phyloP scores from a whole-genome alignment of 176 grass and related monocot species.

The Zizania latifolia region DNA sequence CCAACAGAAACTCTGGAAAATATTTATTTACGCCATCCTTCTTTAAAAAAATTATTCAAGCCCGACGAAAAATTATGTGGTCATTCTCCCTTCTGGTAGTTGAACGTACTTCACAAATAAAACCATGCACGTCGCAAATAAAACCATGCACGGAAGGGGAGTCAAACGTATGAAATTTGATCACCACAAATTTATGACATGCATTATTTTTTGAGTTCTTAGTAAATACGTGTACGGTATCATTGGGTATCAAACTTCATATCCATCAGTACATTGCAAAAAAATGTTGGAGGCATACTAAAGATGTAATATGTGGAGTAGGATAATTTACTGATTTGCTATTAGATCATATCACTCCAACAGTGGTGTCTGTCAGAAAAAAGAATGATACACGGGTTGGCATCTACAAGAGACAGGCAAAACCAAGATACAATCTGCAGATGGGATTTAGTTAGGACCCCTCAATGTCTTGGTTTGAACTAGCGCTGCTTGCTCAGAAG shows the following conservation, averaged over 20 bases:
- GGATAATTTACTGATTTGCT: constrained; percentile 32
- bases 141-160: too few relatives aligned
- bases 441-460: constrained; percentile 11
- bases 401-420: constrained; percentile 35
- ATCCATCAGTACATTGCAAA: neutral
- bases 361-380: constrained; percentile 22
- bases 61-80: neutral
- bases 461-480: neutral
- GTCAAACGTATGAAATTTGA: neutral
- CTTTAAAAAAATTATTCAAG: neutral
- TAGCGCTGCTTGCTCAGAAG: constrained; percentile 5
- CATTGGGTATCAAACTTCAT: neutral
- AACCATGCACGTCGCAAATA: neutral
- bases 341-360: constrained; percentile 31
- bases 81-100: neutral
- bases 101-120: constrained; percentile 5
- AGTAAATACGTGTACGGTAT: neutral
- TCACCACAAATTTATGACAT: neutral
- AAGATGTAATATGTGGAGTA: neutral
- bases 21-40: neutral
- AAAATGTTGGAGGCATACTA: neutral
- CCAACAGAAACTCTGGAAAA: neutral
- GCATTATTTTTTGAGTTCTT: neutral
- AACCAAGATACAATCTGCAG: constrained; percentile 26
- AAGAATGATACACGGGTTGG: constrained; percentile 45